phyloP scores from a whole-genome alignment of 306 rosid genomes.

The Rosa rugosa region DNA sequence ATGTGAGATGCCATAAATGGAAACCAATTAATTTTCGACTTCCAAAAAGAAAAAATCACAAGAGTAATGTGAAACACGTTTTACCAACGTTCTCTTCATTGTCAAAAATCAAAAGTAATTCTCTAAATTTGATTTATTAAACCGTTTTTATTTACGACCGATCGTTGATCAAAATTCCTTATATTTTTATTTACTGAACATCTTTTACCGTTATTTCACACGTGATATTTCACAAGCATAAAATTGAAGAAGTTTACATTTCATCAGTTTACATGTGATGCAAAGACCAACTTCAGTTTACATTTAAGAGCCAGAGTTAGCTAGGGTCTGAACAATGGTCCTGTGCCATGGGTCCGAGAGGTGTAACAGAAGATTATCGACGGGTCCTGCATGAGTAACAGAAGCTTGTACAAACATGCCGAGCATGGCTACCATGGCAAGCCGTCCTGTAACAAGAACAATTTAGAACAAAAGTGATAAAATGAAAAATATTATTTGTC shows the following conservation, averaged over 20 bases:
- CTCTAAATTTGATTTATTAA: too few relatives aligned
- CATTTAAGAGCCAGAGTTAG: conserved; percentile 43
- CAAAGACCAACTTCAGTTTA: not conserved
- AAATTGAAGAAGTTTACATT: not conserved
- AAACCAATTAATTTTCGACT: too few relatives aligned
- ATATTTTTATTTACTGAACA: too few relatives aligned
- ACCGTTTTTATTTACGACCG: too few relatives aligned
- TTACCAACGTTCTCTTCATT: too few relatives aligned
- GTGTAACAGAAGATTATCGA: conserved; percentile 88
- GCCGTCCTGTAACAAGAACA: conserved; percentile 54
- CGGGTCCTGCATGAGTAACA: conserved; percentile 85
- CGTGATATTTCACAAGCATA: not conserved
- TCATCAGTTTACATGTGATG: not conserved
- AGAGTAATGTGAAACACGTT: too few relatives aligned
- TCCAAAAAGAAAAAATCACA: too few relatives aligned
- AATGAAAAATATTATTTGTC: not conserved
- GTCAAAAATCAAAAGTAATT: too few relatives aligned
- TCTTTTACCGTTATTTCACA: too few relatives aligned
- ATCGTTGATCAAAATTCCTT: too few relatives aligned
- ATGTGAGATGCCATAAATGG: too few relatives aligned
- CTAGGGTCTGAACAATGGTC: conserved; percentile 74
- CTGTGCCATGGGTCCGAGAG: conserved; percentile 93
- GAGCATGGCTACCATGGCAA: conserved; percentile 89
- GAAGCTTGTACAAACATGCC: conserved; percentile 91
- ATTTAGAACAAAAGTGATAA: not conserved